Conservation (phyloP, 441 rosid species). For the Populus hybrid region DNA sequence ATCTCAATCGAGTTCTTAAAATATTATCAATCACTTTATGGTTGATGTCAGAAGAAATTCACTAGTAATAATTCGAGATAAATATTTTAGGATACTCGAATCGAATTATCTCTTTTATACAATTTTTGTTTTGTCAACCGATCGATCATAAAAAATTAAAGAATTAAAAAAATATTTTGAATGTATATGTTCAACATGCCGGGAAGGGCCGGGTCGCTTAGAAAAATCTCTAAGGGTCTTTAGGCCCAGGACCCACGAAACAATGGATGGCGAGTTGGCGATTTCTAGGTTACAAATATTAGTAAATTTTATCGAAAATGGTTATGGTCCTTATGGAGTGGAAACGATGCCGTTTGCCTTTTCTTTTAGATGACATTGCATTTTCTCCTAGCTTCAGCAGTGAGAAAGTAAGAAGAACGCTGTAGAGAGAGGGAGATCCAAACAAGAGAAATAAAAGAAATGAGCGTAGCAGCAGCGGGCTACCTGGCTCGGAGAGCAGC, state of each 20-base stretch:
- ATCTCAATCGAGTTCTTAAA: too few relatives aligned
- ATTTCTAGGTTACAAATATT: too few relatives aligned
- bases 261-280: too few relatives aligned
- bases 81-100: not conserved
- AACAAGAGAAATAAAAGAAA: conserved; percentile 30
- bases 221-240: not conserved
- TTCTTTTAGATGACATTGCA: too few relatives aligned
- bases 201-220: not conserved
- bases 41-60: too few relatives aligned
- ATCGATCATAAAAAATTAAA: too few relatives aligned
- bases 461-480: conserved; percentile 70
- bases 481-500: conserved; percentile 84
- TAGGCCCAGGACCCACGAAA: not conserved
- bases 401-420: not conserved
- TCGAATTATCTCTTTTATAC: too few relatives aligned
- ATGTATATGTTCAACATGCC: not conserved
- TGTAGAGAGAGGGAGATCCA: not conserved
- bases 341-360: not conserved
- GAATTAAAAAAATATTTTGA: not conserved
- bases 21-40: too few relatives aligned
- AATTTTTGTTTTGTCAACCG: too few relatives aligned
- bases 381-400: not conserved
- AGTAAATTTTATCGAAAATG: too few relatives aligned
- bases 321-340: not conserved
- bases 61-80: too few relatives aligned